Base-by-base conservation (phyloP, 2,329 filamentous ascomycete species). In the Fusarium sp. region DNA sequence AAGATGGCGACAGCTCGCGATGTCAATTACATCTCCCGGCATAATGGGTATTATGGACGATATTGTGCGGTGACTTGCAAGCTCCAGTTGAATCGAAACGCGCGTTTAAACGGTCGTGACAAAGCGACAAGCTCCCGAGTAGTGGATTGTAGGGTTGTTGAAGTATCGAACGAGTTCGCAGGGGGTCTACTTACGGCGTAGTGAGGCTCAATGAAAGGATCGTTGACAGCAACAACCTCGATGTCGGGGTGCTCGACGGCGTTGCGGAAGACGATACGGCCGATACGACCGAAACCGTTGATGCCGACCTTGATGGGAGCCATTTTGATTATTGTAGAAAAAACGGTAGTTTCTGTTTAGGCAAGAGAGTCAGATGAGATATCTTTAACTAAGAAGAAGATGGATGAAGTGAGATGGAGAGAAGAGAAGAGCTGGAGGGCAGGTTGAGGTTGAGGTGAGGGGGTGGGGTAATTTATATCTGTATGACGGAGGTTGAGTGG, bases 261-360 rank as follows among this genome's bases (percentile, higher is more conserved):
- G 89, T 98, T 98, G 89, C 96, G 94, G 93, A 98, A 96, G 90
- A 98, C 92, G 86, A 99, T 98, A 86, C 96, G 94, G 83, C 96
- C 96, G 87, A 99, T 99, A 87, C 96, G 95, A 89, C 96, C 96
- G 90, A 99, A 99, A 87, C 96, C 96, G 93, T 98, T 98, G 93
- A 98, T 98, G 86, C 95, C 95, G 84, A 97, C 94, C 91, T 97
- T 90, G 84, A 88, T 84, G 83, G 83, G 82, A 84, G 83, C 80
- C 83, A 85, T 85, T 79, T 75, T 82, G 80, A 70, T 60, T 69
- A 69, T 66, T 74, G 58, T 60, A 55, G 70, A 39, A 60, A 33
- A 38, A 48, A 36, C 36, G 55, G 41, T 26, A 69, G 47, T 45
- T 63, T 75, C 69, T 75, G 44, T 61, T 42, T 38, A 55, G 44